Base-by-base conservation (phyloP, 768 basidiomycete species). In the Arthromyces matolae region DNA sequence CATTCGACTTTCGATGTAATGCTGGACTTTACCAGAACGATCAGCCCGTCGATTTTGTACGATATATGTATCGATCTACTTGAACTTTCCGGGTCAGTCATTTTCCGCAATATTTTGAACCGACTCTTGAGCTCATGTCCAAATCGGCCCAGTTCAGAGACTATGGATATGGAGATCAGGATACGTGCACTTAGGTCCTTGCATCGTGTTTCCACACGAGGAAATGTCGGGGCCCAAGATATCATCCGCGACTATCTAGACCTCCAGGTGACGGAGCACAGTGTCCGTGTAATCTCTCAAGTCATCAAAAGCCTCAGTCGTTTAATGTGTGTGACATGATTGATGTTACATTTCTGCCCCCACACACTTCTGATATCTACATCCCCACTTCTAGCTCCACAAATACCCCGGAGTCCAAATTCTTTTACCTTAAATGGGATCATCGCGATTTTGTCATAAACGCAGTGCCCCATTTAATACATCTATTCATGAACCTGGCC, bases 11-110 rank as follows among this genome's bases (percentile, higher is more conserved):
- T 38, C 14, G 47, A 46, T 9, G 37, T 49, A 34, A 35, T 46
- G 25, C 12, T 49, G 12, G 39, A 52, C 13, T 42, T 23, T 13
- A 42, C 31, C 8, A 42, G 54, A 8, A 28, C 33, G 6, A 25
- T 51, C 9, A 35, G 49, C 33, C 35, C 49, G 23, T 45, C 47
- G 13, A 12, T 49, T 9, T 37, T 55, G 29, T 19, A 45, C 33
- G 54, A 55, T 24, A 20, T 49, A 18, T 45, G 46, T n/a, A 16
- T 14, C 10, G 54, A 52, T 35, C 34, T 45, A 8, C 23, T 52
- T 19, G 54, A 52, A 25, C 28, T 55, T 25, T 24, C 41, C 5
- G 47, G 43, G 54, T 49, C 16, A 29, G 47, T 44, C 12, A 19
- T 16, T 27, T n/a, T 24, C 20, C 13, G 8, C 10, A 4, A 16